Evolutionary conservation across 2,329 filamentous ascomycete species (phyloP).

Genomic region (Colletotrichum liriopes): DNA sequence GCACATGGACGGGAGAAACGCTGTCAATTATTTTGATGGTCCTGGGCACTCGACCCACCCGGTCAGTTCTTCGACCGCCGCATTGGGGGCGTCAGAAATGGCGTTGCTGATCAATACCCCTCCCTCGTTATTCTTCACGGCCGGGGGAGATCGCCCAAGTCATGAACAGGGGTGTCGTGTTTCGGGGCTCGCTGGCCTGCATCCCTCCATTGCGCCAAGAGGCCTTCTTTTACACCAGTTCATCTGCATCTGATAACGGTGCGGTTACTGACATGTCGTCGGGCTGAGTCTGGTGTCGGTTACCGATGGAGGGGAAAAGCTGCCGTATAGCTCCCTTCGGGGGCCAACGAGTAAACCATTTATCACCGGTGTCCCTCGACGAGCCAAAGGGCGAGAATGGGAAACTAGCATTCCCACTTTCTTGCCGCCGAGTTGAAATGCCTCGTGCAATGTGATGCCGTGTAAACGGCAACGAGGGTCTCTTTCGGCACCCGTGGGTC

Average conservation of each 20-base stretch:
- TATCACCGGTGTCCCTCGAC: neutral
- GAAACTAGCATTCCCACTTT: neutral
- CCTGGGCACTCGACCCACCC: fast-evolving
- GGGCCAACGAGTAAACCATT: neutral
- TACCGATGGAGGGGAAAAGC: neutral
- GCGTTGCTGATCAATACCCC: too few species aligned
- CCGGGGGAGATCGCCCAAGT: neutral
- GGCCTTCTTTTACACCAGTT: neutral
- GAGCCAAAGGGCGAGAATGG: too few species aligned
- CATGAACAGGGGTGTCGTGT: neutral
- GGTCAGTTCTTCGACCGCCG: neutral
- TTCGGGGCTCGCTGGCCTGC: neutral
- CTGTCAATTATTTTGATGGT: neutral
- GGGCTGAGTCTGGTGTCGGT: neutral
- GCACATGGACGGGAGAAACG: too few species aligned
- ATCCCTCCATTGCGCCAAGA: neutral
- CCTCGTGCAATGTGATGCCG: neutral
- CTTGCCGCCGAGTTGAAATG: neutral
- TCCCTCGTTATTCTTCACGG: neutral
- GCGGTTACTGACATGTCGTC: neutral
- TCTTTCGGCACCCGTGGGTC: neutral
- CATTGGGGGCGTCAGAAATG: neutral
- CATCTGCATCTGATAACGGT: neutral
- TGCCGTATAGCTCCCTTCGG: neutral
- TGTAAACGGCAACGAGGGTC: neutral